These are phyloP conservation scores for Bipolaris sorokiniana DNA, from an alignment of 2,329 filamentous ascomycete genomes.

Conservation along the genomic window DNA sequence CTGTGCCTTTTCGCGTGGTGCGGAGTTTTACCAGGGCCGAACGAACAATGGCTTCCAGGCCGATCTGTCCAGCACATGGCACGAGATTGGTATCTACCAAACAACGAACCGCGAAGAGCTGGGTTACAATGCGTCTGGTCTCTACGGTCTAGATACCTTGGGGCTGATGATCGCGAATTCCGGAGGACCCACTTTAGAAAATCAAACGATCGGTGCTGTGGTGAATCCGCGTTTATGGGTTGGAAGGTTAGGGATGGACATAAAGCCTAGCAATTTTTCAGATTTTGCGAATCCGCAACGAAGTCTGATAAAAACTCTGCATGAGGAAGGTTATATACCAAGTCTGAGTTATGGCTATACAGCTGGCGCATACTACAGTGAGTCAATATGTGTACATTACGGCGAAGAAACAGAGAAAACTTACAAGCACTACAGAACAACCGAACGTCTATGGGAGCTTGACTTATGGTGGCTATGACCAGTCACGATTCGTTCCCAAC, in stretches of 20 bases:
- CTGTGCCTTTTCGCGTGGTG: constrained; percentile 15
- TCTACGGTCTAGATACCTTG: constrained; percentile 26
- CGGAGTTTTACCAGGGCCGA: constrained; percentile 18
- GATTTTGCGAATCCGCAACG: constrained; percentile 44
- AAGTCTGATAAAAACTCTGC: not conserved
- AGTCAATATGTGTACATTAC: constrained; percentile 1
- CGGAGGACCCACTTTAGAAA: constrained; percentile 19
- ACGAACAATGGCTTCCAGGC: constrained; percentile 19
- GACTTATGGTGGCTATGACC: constrained; percentile 50
- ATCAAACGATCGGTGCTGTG: constrained; percentile 21
- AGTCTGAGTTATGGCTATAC: constrained; percentile 28
- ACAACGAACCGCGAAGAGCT: constrained; percentile 15
- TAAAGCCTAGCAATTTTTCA: constrained; percentile 55
- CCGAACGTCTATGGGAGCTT: constrained; percentile 31
- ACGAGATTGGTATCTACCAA: constrained; percentile 25
- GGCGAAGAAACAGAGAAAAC: not conserved
- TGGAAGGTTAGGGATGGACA: constrained; percentile 49
- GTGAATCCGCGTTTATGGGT: constrained; percentile 22
- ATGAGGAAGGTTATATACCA: constrained; percentile 14
- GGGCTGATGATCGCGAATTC: constrained; percentile 38
- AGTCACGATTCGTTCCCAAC: constrained; percentile 33
- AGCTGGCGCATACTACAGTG: constrained; percentile 29
- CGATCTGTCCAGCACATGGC: constrained; percentile 21
- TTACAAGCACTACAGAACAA: not conserved
- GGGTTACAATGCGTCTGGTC: constrained; percentile 20